Evolutionary conservation across 768 basidiomycete species (phyloP).

Genomic region (Dioszegia hungarica): DNA sequence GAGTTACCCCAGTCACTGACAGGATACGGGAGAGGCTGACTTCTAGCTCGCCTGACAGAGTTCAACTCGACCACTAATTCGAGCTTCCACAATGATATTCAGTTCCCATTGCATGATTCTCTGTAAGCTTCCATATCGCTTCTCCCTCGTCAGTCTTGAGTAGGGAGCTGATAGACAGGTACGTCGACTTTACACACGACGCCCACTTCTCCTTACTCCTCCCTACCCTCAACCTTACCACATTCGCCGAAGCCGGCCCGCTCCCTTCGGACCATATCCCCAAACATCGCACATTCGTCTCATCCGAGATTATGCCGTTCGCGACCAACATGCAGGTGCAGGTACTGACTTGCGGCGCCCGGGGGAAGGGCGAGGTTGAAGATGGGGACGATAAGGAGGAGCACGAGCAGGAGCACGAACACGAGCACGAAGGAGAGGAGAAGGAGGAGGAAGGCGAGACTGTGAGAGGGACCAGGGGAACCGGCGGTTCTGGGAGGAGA

Average conservation of each 20-base stretch:
- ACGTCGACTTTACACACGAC: constrained; percentile 52
- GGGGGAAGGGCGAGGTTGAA: constrained; percentile 17
- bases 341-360: constrained; percentile 57
- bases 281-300: constrained; percentile 58
- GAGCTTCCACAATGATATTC: constrained; percentile 62
- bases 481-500: neutral
- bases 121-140: constrained; percentile 22
- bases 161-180: constrained; percentile 28
- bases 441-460: neutral
- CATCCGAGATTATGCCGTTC: constrained; percentile 67
- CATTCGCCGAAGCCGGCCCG: constrained; percentile 42
- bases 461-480: no score
- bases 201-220: constrained; percentile 41
- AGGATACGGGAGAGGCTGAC: constrained; percentile 4
- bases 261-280: constrained; percentile 48
- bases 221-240: constrained; percentile 48
- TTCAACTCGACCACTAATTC: constrained; percentile 77
- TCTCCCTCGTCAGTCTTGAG: no score
- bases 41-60: constrained; percentile 40
- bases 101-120: constrained; percentile 43
- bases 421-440: neutral
- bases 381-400: neutral
- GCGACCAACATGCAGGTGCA: constrained; percentile 67
- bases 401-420: neutral
- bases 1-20: neutral